Evolutionary conservation across 164 flowering plant species (phyloP), one percentile per base, ranked within the genome.

Genomic region (Vitis labrusca): DNA sequence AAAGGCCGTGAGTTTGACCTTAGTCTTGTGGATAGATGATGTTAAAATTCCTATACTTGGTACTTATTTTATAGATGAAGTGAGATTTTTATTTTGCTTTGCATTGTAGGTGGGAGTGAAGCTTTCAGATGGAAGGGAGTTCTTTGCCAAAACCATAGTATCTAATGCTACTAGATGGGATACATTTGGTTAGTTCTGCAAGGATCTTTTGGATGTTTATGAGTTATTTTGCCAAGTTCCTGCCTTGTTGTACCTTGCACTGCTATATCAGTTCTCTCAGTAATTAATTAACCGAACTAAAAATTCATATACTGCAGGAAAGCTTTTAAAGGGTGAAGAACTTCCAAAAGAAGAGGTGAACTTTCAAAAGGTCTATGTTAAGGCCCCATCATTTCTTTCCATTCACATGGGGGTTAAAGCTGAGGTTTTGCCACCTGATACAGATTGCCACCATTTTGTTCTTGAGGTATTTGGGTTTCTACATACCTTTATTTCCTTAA

Each of bases 81-180:
- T 7, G 53, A 30, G 23, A 50, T 50, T 67, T 64, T 66, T 51
- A 14, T 52, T 52, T 52, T 61, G 54, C 49, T 66, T n/a, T 76
- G 52, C 12, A 29, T 76, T 85, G 64, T 71, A 95, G 99, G 93
- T 89, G 49, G 97, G 99, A 66, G 99, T 91, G 59, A 86, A 79
- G 78, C 85, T 95, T 59, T 89, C 99, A 52, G 91, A 91, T 80
- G 99, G 99, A 73, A 92, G 89, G 68, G 85, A 88, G 73, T 83
- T 86, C 72, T 95, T 83, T 67, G 88, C 92, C 64, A 91, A 85
- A 80, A 92, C 94, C 63, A 71, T 95, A 61, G 81, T 95, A 68
- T 95, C 99, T 67, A 95, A 95, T 90, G 97, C 99, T 52, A 95
- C 99, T 72, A 89, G 99, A 90, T 95, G 99, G 99, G 98, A 95